phyloP scores from a whole-genome alignment of 108 stramenopile genomes.

The Aurantiochytrium sp. region DNA sequence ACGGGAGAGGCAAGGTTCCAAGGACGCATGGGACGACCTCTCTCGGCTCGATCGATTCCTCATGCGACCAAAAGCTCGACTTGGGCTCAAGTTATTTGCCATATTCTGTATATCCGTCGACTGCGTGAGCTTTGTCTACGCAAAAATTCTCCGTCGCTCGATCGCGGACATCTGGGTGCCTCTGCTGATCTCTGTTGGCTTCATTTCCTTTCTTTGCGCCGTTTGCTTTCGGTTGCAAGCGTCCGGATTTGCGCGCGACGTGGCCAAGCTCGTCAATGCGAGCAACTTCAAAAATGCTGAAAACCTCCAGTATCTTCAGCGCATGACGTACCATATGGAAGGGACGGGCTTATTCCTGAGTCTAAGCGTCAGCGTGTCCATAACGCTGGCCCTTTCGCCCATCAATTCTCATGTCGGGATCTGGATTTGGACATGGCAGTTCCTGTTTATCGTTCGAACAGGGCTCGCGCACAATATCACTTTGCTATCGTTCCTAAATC shows the following conservation, averaged over 20 bases:
- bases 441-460: not conserved
- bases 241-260: not conserved
- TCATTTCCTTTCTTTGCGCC: not conserved
- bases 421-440: not conserved
- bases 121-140: not conserved
- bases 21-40: not conserved
- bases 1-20: not conserved
- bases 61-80: not conserved
- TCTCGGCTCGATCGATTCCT: too few species aligned
- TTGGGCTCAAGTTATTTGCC: not conserved
- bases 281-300: not conserved
- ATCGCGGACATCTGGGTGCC: not conserved
- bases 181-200: not conserved
- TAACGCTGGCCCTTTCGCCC: not conserved
- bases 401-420: not conserved
- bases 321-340: not conserved
- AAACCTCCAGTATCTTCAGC: not conserved
- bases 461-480: not conserved
- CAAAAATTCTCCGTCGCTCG: not conserved
- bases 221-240: not conserved
- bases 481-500: not conserved
- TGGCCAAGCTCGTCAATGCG: not conserved
- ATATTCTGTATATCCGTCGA: not conserved
- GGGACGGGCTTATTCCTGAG: not conserved
- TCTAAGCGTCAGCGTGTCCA: not conserved